Base-by-base conservation (phyloP, 352 stramenopile species). In the Globisporangium iwayamae region DNA sequence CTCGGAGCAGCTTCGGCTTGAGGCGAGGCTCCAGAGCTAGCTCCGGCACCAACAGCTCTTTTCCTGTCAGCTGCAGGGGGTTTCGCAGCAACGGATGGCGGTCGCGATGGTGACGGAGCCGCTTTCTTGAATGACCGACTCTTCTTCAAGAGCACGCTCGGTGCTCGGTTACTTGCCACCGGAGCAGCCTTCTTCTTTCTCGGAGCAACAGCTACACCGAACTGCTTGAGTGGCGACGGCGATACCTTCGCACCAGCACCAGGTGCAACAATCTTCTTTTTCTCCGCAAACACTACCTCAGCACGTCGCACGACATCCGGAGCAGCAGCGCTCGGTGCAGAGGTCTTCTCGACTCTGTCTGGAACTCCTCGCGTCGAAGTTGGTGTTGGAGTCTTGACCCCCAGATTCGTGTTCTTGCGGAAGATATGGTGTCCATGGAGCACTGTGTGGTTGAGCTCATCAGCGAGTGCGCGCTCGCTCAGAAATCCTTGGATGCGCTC, bases 401-500 rank as follows among this genome's bases (percentile, higher is more conserved):
- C 22, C 18, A 25, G n/a, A 10, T 14, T 56, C 4, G 56, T 63
- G 57, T 39, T 56, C 62, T 83, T 79, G 16, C 67, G 67, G 59
- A 92, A 87, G 7, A 93, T 79, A 60, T 91, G 68, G 47, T 91
- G 74, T 16, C 83, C 83, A 60, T 93, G 83, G 1, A 91, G 69
- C 32, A 91, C 78, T 16, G 83, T 91, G 70, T 91, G 83, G 46
- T 71, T 83, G 28, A 93, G 62, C 48, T 87, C 83, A n/a, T 83
- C 72, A 4, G 70, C 70, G 30, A 91, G 45, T 0, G 76, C 81
- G 30, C 64, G 71, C 28, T 83, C 73, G 4, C 74, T 88, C 28
- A 93, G 67, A 46, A 93, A 91, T 5, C 51, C 67, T 46, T 89
- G 81, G 54, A 90, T 89, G 14, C 79, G 71, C n/a, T 75, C 75